Evolutionary conservation across 345 rosid genomes (phyloP).

Genomic region (Brassica carinata): DNA sequence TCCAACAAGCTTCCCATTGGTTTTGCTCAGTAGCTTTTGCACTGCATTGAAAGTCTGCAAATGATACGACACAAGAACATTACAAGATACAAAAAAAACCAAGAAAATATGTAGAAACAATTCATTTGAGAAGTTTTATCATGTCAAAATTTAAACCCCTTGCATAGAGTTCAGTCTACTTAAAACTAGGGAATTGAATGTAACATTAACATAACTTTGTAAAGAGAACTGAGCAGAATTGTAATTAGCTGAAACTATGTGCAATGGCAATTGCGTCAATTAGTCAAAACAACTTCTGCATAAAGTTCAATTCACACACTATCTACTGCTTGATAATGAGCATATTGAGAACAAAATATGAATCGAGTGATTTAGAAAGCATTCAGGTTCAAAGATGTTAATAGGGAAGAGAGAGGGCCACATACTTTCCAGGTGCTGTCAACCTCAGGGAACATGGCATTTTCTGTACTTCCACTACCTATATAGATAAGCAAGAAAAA

Average conservation of each 20-base stretch:
- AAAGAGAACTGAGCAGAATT: not conserved
- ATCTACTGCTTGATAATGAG: not conserved
- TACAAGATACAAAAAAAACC: not conserved
- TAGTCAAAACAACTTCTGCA: constrained; percentile 1
- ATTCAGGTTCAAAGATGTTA: constrained; percentile 28
- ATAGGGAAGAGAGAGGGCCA: constrained; percentile 29
- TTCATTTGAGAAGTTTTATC: not conserved
- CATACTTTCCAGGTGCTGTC: constrained; percentile 96
- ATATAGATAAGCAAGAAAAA: constrained; percentile 5
- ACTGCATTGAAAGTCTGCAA: constrained; percentile 89
- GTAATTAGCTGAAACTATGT: not conserved
- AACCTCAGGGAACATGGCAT: constrained; percentile 88
- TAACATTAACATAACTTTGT: not conserved
- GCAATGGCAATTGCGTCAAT: constrained; percentile 6
- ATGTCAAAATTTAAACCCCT: not conserved
- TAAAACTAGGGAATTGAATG: not conserved
- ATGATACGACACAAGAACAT: not conserved
- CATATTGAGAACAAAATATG: not conserved
- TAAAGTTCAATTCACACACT: not conserved
- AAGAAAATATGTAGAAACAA: not conserved
- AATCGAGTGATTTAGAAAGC: constrained; percentile 29
- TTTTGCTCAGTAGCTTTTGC: constrained; percentile 85
- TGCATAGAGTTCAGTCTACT: not conserved
- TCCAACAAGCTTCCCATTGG: constrained; percentile 81
- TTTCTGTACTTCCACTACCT: constrained; percentile 71